Evolutionary conservation across 208 protist species (phyloP).

Genomic region (Leishmania turanica): DNA sequence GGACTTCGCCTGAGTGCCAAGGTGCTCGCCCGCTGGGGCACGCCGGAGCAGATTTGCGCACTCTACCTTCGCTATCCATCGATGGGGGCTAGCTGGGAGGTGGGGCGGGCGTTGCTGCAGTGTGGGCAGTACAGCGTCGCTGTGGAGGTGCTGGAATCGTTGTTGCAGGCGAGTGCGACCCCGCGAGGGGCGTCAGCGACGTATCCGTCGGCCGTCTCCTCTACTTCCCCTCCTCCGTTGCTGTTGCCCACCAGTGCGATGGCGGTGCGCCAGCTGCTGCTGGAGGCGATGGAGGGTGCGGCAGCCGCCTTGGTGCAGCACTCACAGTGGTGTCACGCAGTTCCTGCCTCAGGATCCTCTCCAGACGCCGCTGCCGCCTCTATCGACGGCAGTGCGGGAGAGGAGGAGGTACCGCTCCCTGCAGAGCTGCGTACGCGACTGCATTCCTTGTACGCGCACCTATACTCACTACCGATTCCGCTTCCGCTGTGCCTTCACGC

Average conservation of each 20-base stretch:
- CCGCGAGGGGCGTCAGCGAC: background rate
- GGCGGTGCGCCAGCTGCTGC: conserved; percentile 25
- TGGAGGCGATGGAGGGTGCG: conserved; percentile 33
- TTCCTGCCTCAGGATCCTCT: background rate
- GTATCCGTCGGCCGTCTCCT: background rate
- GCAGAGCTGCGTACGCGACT: conserved; percentile 22
- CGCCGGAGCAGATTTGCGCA: conserved; percentile 35
- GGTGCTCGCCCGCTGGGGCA: conserved; percentile 46
- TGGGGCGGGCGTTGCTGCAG: conserved; percentile 50
- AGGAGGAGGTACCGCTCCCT: conserved; percentile 22
- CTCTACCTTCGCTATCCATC: conserved; percentile 45
- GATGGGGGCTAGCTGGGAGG: conserved; percentile 75
- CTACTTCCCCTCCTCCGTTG: background rate
- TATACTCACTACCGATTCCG: conserved; percentile 17
- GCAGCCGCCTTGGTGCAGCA: conserved; percentile 22
- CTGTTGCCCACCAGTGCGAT: conserved; percentile 6
- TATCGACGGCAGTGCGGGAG: background rate
- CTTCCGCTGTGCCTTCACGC: conserved; percentile 31
- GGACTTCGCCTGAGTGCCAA: conserved; percentile 69
- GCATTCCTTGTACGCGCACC: conserved; percentile 18
- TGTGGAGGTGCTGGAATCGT: conserved; percentile 38
- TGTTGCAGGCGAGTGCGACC: conserved; percentile 23
- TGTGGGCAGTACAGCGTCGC: conserved; percentile 48
- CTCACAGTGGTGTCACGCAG: background rate
- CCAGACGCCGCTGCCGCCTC: background rate